Evolutionary conservation across 352 stramenopile genomes (phyloP).

Genomic region (Pythium utonaiense): DNA sequence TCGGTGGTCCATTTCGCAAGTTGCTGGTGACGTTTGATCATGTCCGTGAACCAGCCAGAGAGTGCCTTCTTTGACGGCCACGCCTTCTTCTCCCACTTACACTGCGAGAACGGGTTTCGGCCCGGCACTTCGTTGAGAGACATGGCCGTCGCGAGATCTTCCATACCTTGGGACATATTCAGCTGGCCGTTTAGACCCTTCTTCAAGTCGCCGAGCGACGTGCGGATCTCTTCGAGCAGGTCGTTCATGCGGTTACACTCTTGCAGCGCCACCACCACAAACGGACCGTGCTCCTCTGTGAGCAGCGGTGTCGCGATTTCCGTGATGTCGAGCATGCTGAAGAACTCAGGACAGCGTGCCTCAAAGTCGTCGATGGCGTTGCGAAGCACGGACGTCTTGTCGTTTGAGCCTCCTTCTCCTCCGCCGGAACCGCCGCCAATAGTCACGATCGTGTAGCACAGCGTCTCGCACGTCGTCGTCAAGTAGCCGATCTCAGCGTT

Average conservation of each 20-base stretch:
- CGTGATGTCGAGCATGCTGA: conserved; percentile 91
- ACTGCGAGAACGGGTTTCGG: conserved; percentile 94
- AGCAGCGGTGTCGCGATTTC: conserved; percentile 87
- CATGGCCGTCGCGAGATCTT: conserved; percentile 91
- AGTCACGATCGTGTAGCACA: conserved; percentile 93
- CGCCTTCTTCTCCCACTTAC: conserved; percentile 94
- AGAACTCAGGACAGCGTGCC: conserved; percentile 86
- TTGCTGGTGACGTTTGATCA: conserved; percentile 91
- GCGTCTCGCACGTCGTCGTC: conserved; percentile 87
- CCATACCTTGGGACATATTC: conserved; percentile 95
- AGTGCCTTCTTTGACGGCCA: conserved; percentile 94
- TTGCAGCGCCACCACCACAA: conserved; percentile 93
- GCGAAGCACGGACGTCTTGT: conserved; percentile 77
- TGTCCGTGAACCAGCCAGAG: conserved; percentile 90
- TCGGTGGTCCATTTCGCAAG: conserved; percentile 86
- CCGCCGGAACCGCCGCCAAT: conserved; percentile 81
- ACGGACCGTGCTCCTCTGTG: conserved; percentile 86
- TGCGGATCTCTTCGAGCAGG: conserved; percentile 89
- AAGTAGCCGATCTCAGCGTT: conserved; percentile 96
- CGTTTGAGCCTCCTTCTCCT: conserved; percentile 52
- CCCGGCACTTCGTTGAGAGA: conserved; percentile 92
- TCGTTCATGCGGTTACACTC: conserved; percentile 95
- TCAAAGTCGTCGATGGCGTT: conserved; percentile 90
- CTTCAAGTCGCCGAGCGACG: conserved; percentile 91
- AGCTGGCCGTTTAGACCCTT: conserved; percentile 95